phyloP scores from a whole-genome alignment of 768 basidiomycete species.

The Asterophora lycoperdoides region DNA sequence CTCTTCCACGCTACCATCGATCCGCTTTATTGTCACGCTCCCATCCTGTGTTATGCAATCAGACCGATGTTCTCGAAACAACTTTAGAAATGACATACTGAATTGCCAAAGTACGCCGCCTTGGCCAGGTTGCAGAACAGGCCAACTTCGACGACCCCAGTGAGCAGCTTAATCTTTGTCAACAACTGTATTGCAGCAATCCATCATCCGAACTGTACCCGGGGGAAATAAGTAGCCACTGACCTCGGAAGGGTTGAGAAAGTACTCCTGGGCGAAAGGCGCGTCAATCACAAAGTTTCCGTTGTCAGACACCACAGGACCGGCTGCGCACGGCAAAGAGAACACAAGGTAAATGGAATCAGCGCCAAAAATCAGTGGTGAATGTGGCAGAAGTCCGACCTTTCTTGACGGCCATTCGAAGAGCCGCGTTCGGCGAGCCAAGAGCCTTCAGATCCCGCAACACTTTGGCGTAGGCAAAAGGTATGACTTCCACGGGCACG shows the following conservation, averaged over 20 bases:
- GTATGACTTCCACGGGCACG: conserved; percentile 94
- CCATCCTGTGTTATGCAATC: conserved; percentile 47
- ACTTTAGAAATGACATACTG: conserved; percentile 36
- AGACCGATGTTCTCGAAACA: too few species aligned
- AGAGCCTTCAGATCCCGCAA: conserved; percentile 61
- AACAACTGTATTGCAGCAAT: conserved; percentile 50
- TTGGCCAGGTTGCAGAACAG: conserved; percentile 91
- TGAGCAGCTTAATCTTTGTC: conserved; percentile 84
- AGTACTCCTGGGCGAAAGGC: conserved; percentile 68
- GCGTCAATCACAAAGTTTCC: conserved; percentile 98
- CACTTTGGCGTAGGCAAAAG: conserved; percentile 91
- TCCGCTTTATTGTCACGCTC: conserved; percentile 58
- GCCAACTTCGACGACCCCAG: conserved; percentile 98
- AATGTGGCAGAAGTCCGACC: conserved; percentile 22
- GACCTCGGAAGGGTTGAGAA: conserved; percentile 65
- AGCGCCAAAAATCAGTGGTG: not conserved
- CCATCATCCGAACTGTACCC: not conserved
- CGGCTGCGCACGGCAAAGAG: conserved; percentile 45
- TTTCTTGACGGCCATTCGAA: conserved; percentile 91
- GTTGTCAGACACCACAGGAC: conserved; percentile 95
- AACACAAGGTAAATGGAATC: not conserved
- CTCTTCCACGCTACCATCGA: conserved; percentile 44
- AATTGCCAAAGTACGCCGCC: conserved; percentile 96
- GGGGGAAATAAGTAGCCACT: conserved; percentile 7
- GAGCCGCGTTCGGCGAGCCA: conserved; percentile 64